Evolutionary conservation across 768 basidiomycete genomes (phyloP).

Genomic region (Clathrus columnatus): DNA sequence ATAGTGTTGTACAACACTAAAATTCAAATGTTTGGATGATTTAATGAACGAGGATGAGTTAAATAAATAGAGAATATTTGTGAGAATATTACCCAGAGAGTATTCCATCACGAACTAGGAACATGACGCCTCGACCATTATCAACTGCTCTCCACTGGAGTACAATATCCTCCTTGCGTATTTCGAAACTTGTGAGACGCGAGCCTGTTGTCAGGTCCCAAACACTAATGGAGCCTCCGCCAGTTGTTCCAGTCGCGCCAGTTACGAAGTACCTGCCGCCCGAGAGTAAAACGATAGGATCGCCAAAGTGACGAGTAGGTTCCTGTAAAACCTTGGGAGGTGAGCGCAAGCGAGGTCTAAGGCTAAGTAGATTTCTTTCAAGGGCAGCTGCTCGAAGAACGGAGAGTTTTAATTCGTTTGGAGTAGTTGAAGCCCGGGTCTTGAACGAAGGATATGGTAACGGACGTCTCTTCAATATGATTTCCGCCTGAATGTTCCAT

Average conservation of each 20-base stretch:
- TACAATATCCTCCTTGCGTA: not conserved
- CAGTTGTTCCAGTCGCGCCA: not conserved
- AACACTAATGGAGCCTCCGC: not conserved
- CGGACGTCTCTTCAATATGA: conserved; percentile 3
- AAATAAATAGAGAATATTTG: not conserved
- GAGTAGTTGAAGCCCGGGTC: not conserved
- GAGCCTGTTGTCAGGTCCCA: not conserved
- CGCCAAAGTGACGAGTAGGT: not conserved
- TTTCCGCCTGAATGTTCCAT: conserved; percentile 9
- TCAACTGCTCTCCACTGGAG: not conserved
- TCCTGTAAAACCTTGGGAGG: not conserved
- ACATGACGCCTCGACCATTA: not conserved
- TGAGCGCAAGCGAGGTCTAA: not conserved
- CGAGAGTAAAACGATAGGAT: not conserved
- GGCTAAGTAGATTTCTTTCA: conserved; percentile 7
- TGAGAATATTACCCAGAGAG: not conserved
- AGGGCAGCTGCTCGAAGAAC: conserved; percentile 5
- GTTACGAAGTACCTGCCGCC: not conserved
- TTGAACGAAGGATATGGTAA: conserved; percentile 8
- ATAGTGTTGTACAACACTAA: not conserved
- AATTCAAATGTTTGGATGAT: too few species aligned
- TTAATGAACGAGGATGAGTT: not conserved
- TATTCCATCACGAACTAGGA: not conserved
- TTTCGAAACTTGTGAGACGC: not conserved
- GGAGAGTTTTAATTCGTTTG: not conserved